A percentile compares a stretch with the other conserved stretches of the same genome.
Evolutionary conservation across 441 rosid genomes (phyloP).

Genomic region (Metrosideros polymorpha): DNA sequence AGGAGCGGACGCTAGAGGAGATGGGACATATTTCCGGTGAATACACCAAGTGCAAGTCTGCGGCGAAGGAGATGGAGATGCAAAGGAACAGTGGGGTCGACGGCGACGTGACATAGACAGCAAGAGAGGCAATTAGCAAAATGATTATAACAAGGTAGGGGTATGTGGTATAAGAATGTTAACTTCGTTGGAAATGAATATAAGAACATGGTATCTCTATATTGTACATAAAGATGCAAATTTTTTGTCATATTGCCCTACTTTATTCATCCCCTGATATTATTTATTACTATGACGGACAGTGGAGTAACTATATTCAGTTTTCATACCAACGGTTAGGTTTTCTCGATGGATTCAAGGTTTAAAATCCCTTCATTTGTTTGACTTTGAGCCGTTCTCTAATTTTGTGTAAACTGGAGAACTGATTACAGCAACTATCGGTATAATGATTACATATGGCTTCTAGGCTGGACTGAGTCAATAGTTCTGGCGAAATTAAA

Average conservation of each 20-base stretch:
- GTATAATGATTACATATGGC: neutral
- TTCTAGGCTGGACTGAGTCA: no score
- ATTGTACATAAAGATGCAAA: no score
- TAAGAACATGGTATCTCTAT: neutral
- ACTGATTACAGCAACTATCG: neutral
- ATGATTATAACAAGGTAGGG: neutral
- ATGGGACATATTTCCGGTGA: no score
- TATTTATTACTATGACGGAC: neutral
- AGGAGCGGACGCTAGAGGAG: no score
- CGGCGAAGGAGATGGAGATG: no score
- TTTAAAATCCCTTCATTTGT: neutral
- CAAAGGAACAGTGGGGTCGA: neutral
- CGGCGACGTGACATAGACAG: neutral
- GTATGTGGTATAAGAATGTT: neutral
- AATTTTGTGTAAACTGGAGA: neutral
- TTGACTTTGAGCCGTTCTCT: neutral
- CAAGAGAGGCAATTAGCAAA: no score
- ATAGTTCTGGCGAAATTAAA: no score
- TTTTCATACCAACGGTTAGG: neutral
- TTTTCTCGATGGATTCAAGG: neutral
- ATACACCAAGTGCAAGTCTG: neutral
- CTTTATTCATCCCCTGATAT: neutral
- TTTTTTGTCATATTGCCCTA: neutral
- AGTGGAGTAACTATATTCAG: neutral
- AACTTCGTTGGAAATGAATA: no score